phyloP scores from a whole-genome alignment of 2,329 filamentous ascomycete species.

The Calonectria montana region DNA sequence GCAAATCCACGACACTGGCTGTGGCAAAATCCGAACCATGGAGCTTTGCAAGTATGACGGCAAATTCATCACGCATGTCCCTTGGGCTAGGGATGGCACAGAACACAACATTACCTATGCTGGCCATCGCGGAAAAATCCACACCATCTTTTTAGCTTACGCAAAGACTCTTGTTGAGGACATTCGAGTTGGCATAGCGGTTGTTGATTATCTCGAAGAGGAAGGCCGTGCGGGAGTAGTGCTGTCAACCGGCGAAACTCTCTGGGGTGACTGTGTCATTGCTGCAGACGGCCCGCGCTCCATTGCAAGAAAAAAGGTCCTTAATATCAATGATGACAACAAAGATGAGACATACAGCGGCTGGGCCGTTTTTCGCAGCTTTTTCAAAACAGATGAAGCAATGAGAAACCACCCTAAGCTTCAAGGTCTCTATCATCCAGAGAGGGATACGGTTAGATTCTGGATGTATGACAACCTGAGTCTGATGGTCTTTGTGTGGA shows the following conservation, averaged over 20 bases:
- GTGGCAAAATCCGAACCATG: slow-evolving; percentile 14
- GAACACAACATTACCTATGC: slow-evolving; percentile 23
- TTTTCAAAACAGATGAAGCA: slow-evolving; percentile 19
- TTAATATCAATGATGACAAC: slow-evolving; percentile 1
- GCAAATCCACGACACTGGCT: slow-evolving; percentile 20
- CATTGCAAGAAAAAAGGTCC: slow-evolving; percentile 13
- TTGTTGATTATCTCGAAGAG: slow-evolving; percentile 14
- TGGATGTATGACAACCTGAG: slow-evolving; percentile 24
- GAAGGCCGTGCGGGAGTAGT: slow-evolving; percentile 1
- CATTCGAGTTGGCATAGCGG: slow-evolving; percentile 17
- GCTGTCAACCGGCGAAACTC: slow-evolving; percentile 18
- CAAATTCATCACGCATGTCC: slow-evolving; percentile 15
- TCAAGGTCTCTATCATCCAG: slow-evolving; percentile 1
- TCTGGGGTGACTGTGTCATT: slow-evolving; percentile 22
- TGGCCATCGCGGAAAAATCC: slow-evolving; percentile 20
- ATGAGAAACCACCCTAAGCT: not conserved
- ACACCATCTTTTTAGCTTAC: slow-evolving; percentile 14
- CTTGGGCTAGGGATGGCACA: slow-evolving; percentile 15
- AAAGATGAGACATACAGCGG: slow-evolving; percentile 5
- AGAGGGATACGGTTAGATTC: slow-evolving; percentile 17
- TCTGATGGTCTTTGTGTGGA: slow-evolving; percentile 23
- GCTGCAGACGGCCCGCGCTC: slow-evolving; percentile 22
- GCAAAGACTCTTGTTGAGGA: slow-evolving; percentile 19
- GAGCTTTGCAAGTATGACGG: slow-evolving; percentile 22
- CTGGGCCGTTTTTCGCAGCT: slow-evolving; percentile 17